Conservation (phyloP, 768 basidiomycete genomes). For the Russula foetens region DNA sequence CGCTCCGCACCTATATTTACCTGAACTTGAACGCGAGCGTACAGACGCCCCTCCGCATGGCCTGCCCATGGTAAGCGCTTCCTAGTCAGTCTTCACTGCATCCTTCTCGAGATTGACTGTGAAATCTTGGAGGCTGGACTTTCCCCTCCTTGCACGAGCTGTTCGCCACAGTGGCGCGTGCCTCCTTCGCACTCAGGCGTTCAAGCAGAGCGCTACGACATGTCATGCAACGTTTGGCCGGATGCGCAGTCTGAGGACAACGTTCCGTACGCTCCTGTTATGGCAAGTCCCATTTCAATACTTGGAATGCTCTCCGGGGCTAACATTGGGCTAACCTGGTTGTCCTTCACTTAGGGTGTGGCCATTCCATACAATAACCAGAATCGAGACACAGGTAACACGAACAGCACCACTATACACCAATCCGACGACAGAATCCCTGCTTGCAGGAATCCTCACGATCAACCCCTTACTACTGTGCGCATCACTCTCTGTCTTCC, state of each 20-base stretch:
- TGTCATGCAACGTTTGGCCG: background rate
- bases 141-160: no score
- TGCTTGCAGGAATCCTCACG: background rate
- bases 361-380: background rate
- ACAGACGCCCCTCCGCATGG: background rate
- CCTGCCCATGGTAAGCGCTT: background rate
- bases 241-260: background rate
- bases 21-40: background rate
- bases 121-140: background rate
- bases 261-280: background rate
- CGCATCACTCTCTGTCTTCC: background rate
- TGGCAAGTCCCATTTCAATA: background rate
- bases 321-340: background rate
- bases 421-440: background rate
- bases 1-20: background rate
- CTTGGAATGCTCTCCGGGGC: background rate
- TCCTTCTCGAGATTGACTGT: background rate
- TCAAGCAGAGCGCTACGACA: background rate
- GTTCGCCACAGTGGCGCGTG: no score
- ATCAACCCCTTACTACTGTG: background rate
- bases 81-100: background rate
- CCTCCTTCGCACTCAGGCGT: background rate
- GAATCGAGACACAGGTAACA: background rate
- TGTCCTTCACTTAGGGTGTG: background rate
- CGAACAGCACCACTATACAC: background rate